A percentile compares a stretch with the other conserved stretches of the same genome.
Evolutionary conservation across 129 eudicot genomes (phyloP).

Genomic region (Lactuca sativa): DNA sequence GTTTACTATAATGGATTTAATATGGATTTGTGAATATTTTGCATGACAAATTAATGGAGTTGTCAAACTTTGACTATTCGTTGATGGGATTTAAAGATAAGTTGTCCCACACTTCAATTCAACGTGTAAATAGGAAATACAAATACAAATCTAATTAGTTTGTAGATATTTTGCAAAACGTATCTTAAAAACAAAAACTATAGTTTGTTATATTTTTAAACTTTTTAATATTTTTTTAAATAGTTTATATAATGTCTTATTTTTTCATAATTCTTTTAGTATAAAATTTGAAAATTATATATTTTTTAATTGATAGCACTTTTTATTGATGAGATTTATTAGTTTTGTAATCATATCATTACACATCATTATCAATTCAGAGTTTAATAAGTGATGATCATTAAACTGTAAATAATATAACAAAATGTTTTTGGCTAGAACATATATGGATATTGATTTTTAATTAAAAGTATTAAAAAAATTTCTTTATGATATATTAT

Average conservation of each 20-base stretch:
- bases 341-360: too few relatives aligned
- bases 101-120: slow-evolving; percentile 19
- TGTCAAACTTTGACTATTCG: slow-evolving; percentile 18
- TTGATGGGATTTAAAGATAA: slow-evolving; percentile 14
- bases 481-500: too few relatives aligned
- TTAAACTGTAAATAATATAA: too few relatives aligned
- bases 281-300: neutral
- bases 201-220: neutral
- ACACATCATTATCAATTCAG: too few relatives aligned
- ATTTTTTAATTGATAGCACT: neutral
- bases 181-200: too few relatives aligned
- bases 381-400: too few relatives aligned
- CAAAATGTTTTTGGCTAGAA: too few relatives aligned
- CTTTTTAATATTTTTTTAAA: neutral
- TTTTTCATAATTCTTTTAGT: neutral
- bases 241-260: neutral
- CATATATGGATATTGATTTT: too few relatives aligned
- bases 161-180: too few relatives aligned
- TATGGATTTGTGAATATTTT: neutral
- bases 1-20: neutral
- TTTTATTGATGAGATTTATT: too few relatives aligned
- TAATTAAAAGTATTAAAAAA: too few relatives aligned
- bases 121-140: neutral
- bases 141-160: too few relatives aligned
- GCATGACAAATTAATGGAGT: slow-evolving; percentile 2